Base-by-base conservation (phyloP, 495 filamentous ascomycete species). In the Penicillium paxilli region DNA sequence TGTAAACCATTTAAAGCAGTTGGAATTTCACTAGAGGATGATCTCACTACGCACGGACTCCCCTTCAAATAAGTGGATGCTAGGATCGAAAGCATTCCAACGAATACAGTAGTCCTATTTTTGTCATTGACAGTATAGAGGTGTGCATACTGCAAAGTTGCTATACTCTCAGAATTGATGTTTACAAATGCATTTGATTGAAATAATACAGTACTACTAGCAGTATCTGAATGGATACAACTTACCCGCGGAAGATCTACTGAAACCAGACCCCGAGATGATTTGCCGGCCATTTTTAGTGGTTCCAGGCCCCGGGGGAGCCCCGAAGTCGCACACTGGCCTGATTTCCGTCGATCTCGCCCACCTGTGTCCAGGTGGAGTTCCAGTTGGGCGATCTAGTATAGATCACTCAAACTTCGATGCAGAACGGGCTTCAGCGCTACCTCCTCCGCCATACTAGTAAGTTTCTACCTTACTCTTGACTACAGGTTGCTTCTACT, bases 251-350 rank as follows among this genome's bases (percentile, higher is more conserved):
- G 16, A 17, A 6, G 33, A 19, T 37, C 33, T 37, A n/a, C 33
- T 37, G 33, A 37, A 37, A 37, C 33, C 3, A n/a, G 12, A 19
- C 16, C 33, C n/a, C 14, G 8, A 19, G 35, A 38, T 16, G 35
- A 38, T 38, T 38, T 38, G 14, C 35, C n/a, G 35, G 14, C 5
- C 16, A 38, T 16, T 14, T 38, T 38, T 2, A 38, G 35, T 38
- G n/a, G 35, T 38, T 38, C 17, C 35, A 38, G n/a, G n/a, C n/a
- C n/a, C n/a, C n/a, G 35, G 35, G 16, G 33, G 16, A n/a, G 35
- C n/a, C 35, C 45, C 45, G 45, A 48, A 35, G 19, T 48, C 46
- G 46, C 46, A 44, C 23, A 20, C 19, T 24, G 5, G 17, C 41
- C 14, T 30, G 33, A 47, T 3, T 33, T 16, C 5, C n/a, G 35